These are phyloP conservation scores for Gaeumannomyces sp. DNA, from an alignment of 2,329 filamentous ascomycete genomes.

Conservation along the genomic window DNA sequence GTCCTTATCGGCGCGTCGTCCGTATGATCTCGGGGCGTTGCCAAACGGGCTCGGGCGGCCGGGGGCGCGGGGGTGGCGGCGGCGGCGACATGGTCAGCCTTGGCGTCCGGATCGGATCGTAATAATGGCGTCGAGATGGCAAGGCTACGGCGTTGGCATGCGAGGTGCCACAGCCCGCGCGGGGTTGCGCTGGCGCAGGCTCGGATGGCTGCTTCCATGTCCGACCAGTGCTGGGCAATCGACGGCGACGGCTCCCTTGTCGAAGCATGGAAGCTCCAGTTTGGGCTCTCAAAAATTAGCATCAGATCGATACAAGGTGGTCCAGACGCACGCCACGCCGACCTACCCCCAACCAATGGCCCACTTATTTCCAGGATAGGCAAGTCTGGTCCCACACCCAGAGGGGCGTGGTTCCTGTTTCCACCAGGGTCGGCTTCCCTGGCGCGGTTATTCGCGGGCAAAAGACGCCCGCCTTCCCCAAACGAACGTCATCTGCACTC, in stretches of 20 bases:
- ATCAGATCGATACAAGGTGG: too few species aligned
- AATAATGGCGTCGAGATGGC: constrained; percentile 15
- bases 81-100: constrained; percentile 10
- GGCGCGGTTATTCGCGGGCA: background rate
- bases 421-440: too few species aligned
- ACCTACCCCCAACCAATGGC: too few species aligned
- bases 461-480: background rate
- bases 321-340: too few species aligned
- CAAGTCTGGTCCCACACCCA: too few species aligned
- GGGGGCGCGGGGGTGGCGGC: constrained; percentile 7
- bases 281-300: too few species aligned
- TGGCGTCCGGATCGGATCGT: constrained; percentile 12
- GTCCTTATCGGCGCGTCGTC: constrained; percentile 40
- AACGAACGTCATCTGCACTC: background rate
- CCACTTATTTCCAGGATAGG: too few species aligned
- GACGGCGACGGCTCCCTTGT: too few species aligned
- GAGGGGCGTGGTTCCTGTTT: too few species aligned
- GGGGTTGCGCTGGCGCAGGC: background rate
- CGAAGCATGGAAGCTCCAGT: too few species aligned
- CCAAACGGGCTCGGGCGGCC: constrained; percentile 36
- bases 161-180: constrained; percentile 29
- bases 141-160: constrained; percentile 42
- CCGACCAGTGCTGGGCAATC: too few species aligned
- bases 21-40: constrained; percentile 54
- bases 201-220: constrained; percentile 1